These are phyloP conservation scores for Phlegmacium glaucopus DNA, from an alignment of 768 basidiomycete species.

Conservation along the genomic window DNA sequence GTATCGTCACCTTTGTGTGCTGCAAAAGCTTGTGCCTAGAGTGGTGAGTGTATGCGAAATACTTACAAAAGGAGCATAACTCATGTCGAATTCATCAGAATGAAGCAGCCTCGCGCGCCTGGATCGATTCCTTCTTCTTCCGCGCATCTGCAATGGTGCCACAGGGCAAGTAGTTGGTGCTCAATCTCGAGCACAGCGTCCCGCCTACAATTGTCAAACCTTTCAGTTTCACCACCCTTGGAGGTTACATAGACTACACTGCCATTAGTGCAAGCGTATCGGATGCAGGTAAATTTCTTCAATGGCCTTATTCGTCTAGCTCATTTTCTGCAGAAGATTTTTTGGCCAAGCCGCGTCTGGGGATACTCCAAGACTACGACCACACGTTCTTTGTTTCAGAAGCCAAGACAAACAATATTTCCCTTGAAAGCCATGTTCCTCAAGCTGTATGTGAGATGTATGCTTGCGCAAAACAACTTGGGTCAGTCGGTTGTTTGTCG, in stretches of 20 bases:
- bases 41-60: conserved; percentile 6
- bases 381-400: conserved; percentile 14
- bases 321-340: conserved; percentile 5
- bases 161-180: conserved; percentile 8
- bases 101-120: conserved; percentile 7
- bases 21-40: conserved; percentile 10
- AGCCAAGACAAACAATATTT: conserved; percentile 9
- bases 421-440: conserved; percentile 5
- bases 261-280: conserved; percentile 8
- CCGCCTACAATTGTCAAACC: conserved; percentile 7
- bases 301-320: conserved; percentile 1
- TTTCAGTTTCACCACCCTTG: conserved; percentile 9
- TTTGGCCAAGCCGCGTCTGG: conserved; percentile 3
- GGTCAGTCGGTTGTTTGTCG: conserved; percentile 4
- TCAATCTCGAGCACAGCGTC: conserved; percentile 14
- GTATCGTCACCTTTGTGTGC: conserved; percentile 14
- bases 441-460: conserved; percentile 17
- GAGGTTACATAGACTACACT: conserved; percentile 13
- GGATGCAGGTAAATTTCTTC: conserved; percentile 7
- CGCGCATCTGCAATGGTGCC: too few species aligned
- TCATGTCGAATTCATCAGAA: conserved; percentile 12
- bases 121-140: conserved; percentile 18
- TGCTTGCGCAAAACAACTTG: conserved; percentile 12
- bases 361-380: neutral
- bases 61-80: conserved; percentile 5